These are phyloP conservation scores for Prototheca cutis DNA, from an alignment of 163 green algal genomes.

Conservation along the genomic window DNA sequence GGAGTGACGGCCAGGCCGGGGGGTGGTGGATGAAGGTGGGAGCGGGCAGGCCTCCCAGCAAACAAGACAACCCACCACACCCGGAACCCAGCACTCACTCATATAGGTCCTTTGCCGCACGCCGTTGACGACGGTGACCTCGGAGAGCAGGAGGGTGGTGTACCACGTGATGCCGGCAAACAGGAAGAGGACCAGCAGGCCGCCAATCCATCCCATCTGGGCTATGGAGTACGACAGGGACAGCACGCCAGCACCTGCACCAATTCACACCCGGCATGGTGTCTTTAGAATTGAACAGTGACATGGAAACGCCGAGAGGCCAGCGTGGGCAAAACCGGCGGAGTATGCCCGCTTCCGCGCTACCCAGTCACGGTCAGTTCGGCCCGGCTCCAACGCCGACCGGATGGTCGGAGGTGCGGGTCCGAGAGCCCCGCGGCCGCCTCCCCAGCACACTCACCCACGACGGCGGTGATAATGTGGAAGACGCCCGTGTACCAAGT, in stretches of 20 bases:
- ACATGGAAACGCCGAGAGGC: too few species aligned
- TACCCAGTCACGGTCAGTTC: too few species aligned
- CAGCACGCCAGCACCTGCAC: conserved; percentile 18
- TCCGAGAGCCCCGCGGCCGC: too few species aligned
- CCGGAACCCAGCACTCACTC: neutral
- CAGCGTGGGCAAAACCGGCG: too few species aligned
- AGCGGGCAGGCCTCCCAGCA: neutral
- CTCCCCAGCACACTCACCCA: neutral
- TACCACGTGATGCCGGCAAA: conserved; percentile 41
- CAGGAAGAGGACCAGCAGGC: conserved; percentile 18
- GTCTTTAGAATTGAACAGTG: too few species aligned
- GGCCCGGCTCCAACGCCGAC: too few species aligned
- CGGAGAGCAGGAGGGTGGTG: conserved; percentile 25
- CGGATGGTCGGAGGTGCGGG: too few species aligned
- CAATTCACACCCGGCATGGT: too few species aligned
- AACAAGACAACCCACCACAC: neutral
- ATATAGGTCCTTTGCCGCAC: conserved; percentile 30
- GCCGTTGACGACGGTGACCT: conserved; percentile 23
- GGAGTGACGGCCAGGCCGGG: too few species aligned
- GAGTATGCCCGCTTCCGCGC: too few species aligned
- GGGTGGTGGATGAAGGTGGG: too few species aligned
- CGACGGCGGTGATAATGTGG: conserved; percentile 29
- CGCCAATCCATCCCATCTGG: conserved; percentile 18
- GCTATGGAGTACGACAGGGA: conserved; percentile 21
- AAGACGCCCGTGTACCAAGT: conserved; percentile 2